Percentiles rank a stretch among this genome's conserved stretches.
phyloP scores from a whole-genome alignment of 2,329 filamentous ascomycete genomes.

The Talaromyces sp. region DNA sequence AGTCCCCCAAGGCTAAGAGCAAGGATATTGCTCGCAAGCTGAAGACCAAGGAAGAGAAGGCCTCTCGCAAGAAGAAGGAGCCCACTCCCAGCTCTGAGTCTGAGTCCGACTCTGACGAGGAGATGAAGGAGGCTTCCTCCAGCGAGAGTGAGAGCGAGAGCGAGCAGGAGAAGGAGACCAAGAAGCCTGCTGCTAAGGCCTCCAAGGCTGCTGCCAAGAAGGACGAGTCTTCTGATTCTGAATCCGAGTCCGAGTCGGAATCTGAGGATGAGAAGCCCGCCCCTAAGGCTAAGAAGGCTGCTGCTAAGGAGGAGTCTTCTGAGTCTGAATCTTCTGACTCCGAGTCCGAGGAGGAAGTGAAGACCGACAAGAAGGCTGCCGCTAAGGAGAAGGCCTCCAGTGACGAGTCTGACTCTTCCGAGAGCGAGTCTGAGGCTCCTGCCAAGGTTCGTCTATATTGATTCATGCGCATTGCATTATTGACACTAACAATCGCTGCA shows the following conservation, averaged over 20 bases:
- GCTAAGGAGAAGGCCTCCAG: slow-evolving; percentile 19
- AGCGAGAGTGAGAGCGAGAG: slow-evolving; percentile 30
- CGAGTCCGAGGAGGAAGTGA: slow-evolving; percentile 19
- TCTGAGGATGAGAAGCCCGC: slow-evolving; percentile 22
- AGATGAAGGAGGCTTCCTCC: slow-evolving; percentile 27
- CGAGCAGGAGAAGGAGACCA: slow-evolving; percentile 36
- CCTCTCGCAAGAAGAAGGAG: slow-evolving; percentile 44
- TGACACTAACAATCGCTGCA: not conserved
- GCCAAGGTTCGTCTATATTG: slow-evolving; percentile 15
- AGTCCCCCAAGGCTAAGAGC: slow-evolving; percentile 45
- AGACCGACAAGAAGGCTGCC: slow-evolving; percentile 21
- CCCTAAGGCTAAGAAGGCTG: slow-evolving; percentile 22
- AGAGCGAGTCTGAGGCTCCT: slow-evolving; percentile 19
- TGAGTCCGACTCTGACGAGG: slow-evolving; percentile 36
- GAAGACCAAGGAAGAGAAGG: slow-evolving; percentile 30
- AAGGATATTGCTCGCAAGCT: slow-evolving; percentile 44
- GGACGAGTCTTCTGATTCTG: slow-evolving; percentile 29
- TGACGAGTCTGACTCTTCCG: slow-evolving; percentile 26
- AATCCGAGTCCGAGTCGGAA: slow-evolving; percentile 35
- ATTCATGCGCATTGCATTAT: not conserved
- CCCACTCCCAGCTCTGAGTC: slow-evolving; percentile 35
- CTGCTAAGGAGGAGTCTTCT: slow-evolving; percentile 21
- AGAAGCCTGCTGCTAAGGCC: slow-evolving; percentile 27
- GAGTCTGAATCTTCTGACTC: slow-evolving; percentile 27
- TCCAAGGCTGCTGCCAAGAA: slow-evolving; percentile 31